Percentiles rank a stretch among this genome's conserved stretches.
phyloP scores from a whole-genome alignment of 768 basidiomycete species.

The Sarcodon sp. region DNA sequence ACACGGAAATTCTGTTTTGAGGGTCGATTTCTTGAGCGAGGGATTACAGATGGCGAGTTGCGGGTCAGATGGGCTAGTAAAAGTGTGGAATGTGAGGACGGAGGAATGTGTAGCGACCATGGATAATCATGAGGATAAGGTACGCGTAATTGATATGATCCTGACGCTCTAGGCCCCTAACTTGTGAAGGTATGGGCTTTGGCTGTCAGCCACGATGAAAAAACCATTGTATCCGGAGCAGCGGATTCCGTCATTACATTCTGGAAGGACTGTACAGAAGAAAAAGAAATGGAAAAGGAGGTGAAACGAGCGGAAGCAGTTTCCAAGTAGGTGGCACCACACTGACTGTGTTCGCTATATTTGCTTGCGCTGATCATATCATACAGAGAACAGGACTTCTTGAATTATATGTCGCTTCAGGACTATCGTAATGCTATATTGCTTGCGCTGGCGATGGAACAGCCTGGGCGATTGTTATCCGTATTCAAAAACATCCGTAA shows the following conservation, averaged over 20 bases:
- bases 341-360: background rate
- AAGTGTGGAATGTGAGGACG: constrained; percentile 85
- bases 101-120: constrained; percentile 83
- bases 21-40: constrained; percentile 79
- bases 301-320: constrained; percentile 59
- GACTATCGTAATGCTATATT: constrained; percentile 89
- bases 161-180: background rate
- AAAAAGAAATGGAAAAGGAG: constrained; percentile 66
- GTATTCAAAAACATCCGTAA: constrained; percentile 58
- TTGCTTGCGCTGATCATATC: background rate
- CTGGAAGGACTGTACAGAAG: constrained; percentile 92
- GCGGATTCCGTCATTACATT: constrained; percentile 95
- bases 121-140: constrained; percentile 98
- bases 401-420: constrained; percentile 76
- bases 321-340: constrained; percentile 48
- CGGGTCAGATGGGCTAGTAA: constrained; percentile 91
- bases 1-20: constrained; percentile 90
- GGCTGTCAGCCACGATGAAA: constrained; percentile 69
- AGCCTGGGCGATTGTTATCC: constrained; percentile 75
- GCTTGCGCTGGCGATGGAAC: constrained; percentile 85
- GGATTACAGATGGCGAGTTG: constrained; percentile 83
- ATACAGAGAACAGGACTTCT: constrained; percentile 89
- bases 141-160: constrained; percentile 18
- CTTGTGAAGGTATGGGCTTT: constrained; percentile 87
- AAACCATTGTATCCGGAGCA: constrained; percentile 81